A percentile compares a stretch with the other conserved stretches of the same genome.
phyloP scores from a whole-genome alignment of 192 early-diverging fungal genomes.

The Coemansia sp. region DNA sequence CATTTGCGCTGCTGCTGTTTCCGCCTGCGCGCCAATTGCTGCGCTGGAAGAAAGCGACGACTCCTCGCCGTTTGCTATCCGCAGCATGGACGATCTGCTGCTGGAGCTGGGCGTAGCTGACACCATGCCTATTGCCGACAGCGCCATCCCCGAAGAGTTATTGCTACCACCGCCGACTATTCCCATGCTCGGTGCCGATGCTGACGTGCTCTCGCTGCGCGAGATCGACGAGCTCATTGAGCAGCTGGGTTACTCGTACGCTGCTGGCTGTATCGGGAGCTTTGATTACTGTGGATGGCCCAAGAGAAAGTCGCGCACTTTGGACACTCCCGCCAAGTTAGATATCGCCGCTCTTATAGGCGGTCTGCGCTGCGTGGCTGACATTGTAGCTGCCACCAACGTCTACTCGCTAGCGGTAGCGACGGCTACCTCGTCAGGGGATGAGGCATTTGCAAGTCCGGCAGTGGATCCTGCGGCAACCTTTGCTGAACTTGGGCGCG shows the following conservation, averaged over 20 bases:
- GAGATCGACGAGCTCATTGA: constrained; percentile 47
- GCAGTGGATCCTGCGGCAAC: not conserved
- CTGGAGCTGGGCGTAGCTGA: constrained; percentile 27
- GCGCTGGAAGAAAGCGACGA: not conserved
- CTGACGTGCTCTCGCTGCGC: constrained; percentile 26
- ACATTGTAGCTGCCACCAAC: no score
- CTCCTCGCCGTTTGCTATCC: constrained; percentile 22
- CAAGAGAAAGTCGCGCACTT: not conserved
- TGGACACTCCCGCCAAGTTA: no score
- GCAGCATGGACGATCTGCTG: constrained; percentile 43
- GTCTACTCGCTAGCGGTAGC: no score
- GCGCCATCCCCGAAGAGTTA: not conserved
- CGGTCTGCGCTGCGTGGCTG: not conserved
- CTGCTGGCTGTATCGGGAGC: not conserved
- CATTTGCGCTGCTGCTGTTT: not conserved
- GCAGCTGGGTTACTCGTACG: constrained; percentile 17
- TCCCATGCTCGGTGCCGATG: not conserved
- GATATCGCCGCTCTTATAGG: not conserved
- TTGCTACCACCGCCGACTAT: not conserved
- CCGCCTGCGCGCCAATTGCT: not conserved
- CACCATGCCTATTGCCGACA: constrained; percentile 2
- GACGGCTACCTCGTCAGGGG: not conserved
- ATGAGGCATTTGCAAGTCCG: not conserved
- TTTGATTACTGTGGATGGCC: not conserved
- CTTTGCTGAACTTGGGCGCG: not conserved